Evolutionary conservation across 768 basidiomycete genomes (phyloP).

Genomic region (Pleurotus pulmonarius): DNA sequence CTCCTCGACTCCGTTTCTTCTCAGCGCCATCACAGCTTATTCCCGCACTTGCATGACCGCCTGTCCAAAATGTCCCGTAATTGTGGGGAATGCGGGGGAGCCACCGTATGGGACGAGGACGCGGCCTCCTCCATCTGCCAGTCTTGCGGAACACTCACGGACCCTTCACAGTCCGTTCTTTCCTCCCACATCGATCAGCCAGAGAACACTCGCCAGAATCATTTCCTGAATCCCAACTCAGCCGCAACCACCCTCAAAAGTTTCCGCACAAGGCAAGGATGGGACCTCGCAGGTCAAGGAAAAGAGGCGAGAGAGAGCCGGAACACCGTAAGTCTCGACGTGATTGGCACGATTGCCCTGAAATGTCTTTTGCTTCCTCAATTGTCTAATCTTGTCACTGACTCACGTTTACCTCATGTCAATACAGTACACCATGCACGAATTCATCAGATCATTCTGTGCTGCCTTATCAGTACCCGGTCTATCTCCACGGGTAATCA

Average conservation of each 20-base stretch:
- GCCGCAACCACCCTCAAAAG: constrained; percentile 41
- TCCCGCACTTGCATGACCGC: constrained; percentile 2
- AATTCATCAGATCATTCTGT: constrained; percentile 60
- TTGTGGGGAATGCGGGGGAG: constrained; percentile 54
- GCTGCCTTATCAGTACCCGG: constrained; percentile 56
- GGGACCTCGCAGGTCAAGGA: constrained; percentile 63
- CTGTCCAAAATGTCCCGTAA: constrained; percentile 24
- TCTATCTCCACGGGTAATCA: constrained; percentile 60
- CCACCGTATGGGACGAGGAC: constrained; percentile 52
- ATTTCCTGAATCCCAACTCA: constrained; percentile 23
- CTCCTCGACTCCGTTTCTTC: background rate
- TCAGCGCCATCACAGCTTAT: constrained; percentile 3
- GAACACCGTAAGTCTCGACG: constrained; percentile 48
- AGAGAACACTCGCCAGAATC: constrained; percentile 23
- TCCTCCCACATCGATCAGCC: constrained; percentile 37
- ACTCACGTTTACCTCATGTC: constrained; percentile 12
- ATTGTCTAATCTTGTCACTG: constrained; percentile 12
- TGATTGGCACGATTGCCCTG: background rate
- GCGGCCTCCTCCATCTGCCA: constrained; percentile 64
- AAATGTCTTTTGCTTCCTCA: constrained; percentile 6
- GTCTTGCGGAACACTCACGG: constrained; percentile 65
- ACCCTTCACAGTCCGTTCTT: constrained; percentile 60
- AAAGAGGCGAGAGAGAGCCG: constrained; percentile 61
- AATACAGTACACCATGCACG: constrained; percentile 55
- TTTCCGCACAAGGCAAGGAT: constrained; percentile 45